Percentiles rank a stretch among this genome's conserved stretches.
Conservation (phyloP, 805 yeast species). For the Torulaspora quercuum region DNA sequence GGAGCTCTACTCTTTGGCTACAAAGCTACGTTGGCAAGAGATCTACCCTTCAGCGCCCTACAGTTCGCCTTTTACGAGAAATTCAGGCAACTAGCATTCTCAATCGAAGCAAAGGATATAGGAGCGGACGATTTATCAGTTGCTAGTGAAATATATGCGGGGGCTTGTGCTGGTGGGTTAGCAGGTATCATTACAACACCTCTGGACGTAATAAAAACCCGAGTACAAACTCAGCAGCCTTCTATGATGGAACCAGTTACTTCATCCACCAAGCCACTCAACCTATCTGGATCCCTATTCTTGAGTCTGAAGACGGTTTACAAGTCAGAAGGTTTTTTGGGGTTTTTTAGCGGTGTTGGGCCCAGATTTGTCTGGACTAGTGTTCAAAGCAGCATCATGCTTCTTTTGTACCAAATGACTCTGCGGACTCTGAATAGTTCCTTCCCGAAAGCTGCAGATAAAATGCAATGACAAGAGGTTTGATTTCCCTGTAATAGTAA, state of each 20-base stretch:
- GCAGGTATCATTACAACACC: constrained; percentile 91
- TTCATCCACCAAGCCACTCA: constrained; percentile 21
- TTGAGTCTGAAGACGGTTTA: constrained; percentile 56
- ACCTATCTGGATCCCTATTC: constrained; percentile 43
- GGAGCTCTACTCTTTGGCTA: constrained; percentile 83
- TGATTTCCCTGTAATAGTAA: constrained; percentile 4
- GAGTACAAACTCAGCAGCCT: constrained; percentile 82
- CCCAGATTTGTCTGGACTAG: constrained; percentile 97
- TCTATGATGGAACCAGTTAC: constrained; percentile 9
- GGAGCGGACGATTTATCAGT: constrained; percentile 48
- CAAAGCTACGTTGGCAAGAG: constrained; percentile 89
- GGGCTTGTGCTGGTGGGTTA: constrained; percentile 93
- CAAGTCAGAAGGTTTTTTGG: constrained; percentile 68
- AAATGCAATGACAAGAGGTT: no score
- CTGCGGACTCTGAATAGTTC: constrained; percentile 44
- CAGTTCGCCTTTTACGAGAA: constrained; percentile 95
- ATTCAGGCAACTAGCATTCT: constrained; percentile 60
- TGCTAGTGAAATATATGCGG: constrained; percentile 69
- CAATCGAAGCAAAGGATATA: constrained; percentile 34
- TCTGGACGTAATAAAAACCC: constrained; percentile 83
- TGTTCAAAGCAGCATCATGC: constrained; percentile 90
- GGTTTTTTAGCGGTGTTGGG: constrained; percentile 91
- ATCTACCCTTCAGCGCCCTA: constrained; percentile 90
- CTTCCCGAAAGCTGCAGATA: constrained; percentile 5
- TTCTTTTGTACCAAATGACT: constrained; percentile 77